Percentiles rank a stretch among this genome's conserved stretches.
These are phyloP conservation scores for Salix koriyanagi DNA, from an alignment of 345 rosid genomes.

Conservation along the genomic window DNA sequence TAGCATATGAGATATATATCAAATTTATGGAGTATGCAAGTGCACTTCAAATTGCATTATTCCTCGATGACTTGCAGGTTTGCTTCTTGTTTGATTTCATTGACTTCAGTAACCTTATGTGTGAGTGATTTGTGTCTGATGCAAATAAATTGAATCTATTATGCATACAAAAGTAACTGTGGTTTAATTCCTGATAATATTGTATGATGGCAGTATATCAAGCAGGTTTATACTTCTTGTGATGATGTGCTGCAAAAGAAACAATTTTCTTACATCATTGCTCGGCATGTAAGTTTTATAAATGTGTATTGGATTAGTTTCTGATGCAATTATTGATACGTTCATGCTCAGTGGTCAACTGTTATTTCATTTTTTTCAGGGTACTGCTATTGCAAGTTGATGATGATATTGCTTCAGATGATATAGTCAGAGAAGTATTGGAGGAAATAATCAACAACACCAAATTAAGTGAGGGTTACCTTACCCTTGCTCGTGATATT, in stretches of 20 bases:
- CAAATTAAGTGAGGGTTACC: constrained; percentile 85
- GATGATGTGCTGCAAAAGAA: constrained; percentile 58
- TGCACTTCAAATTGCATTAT: constrained; percentile 82
- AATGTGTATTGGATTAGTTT: neutral
- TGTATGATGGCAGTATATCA: constrained; percentile 55
- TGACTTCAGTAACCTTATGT: constrained; percentile 2
- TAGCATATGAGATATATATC: constrained; percentile 71
- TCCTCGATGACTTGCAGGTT: constrained; percentile 81
- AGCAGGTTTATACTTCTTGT: constrained; percentile 74
- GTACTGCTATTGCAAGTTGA: constrained; percentile 67
- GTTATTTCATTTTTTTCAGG: constrained; percentile 40
- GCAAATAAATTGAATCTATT: neutral
- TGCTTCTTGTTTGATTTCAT: constrained; percentile 4
- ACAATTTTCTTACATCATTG: constrained; percentile 86
- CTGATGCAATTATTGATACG: neutral
- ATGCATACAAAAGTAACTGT: neutral
- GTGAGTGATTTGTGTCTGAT: neutral
- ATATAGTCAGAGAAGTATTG: constrained; percentile 53
- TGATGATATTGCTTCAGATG: constrained; percentile 57
- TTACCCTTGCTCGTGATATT: constrained; percentile 92
- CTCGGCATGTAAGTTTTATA: constrained; percentile 71
- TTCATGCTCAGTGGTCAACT: constrained; percentile 4
- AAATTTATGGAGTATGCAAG: constrained; percentile 67
- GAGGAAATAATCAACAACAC: constrained; percentile 80
- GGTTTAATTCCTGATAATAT: neutral